Percentiles rank a stretch among this genome's conserved stretches.
Conservation (phyloP, 768 basidiomycete genomes). For the Russula sp. region DNA sequence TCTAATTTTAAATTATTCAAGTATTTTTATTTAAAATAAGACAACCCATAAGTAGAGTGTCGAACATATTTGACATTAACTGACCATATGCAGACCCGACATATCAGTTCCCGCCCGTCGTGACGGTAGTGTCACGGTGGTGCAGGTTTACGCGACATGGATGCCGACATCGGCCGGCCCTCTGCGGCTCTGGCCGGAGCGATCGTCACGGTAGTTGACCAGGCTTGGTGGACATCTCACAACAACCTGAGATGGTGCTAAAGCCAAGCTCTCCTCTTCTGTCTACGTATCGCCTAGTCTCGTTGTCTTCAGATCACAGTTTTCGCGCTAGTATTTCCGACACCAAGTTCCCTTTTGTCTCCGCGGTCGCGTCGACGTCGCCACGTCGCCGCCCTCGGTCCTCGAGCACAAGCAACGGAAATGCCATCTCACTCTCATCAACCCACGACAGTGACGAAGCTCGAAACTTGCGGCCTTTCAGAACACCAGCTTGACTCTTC, state of each 20-base stretch:
- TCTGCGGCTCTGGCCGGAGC: no score
- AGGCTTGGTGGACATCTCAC: not conserved
- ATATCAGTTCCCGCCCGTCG: no score
- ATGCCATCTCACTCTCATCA: conserved; percentile 25
- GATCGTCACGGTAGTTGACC: not conserved
- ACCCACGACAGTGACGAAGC: conserved; percentile 26
- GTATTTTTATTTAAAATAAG: no score
- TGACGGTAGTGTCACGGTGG: no score
- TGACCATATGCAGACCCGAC: no score
- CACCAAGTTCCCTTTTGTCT: conserved; percentile 11
- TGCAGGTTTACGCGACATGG: no score
- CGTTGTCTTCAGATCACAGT: conserved; percentile 14
- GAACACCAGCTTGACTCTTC: conserved; percentile 18
- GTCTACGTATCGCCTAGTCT: conserved; percentile 4
- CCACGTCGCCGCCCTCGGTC: conserved; percentile 24
- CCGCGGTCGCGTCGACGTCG: conserved; percentile 13
- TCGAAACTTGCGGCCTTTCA: conserved; percentile 1
- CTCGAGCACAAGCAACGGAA: conserved; percentile 22
- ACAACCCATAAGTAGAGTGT: no score
- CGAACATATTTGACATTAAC: no score
- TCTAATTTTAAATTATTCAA: no score
- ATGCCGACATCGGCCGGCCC: no score
- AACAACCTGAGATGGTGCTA: not conserved
- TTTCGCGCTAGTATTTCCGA: conserved; percentile 18
- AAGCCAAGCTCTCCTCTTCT: conserved; percentile 7